These are phyloP conservation scores for Trypanosoma avium DNA, from an alignment of 208 protist species.

Conservation along the genomic window DNA sequence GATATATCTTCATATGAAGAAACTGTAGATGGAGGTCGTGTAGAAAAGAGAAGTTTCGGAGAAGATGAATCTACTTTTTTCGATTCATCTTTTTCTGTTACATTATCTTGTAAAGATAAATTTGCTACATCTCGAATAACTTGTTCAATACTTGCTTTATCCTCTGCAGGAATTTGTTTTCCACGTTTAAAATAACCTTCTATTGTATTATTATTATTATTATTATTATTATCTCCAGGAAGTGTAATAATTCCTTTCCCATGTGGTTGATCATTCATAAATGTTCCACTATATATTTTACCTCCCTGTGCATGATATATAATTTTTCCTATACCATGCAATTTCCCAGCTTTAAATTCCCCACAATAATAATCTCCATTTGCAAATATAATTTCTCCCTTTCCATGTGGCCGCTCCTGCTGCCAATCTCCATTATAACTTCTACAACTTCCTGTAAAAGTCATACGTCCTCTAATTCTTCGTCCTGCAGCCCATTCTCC, in stretches of 20 bases:
- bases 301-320: slow-evolving; percentile 34
- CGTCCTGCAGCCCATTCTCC: slow-evolving; percentile 36
- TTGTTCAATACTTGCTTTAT: slow-evolving; percentile 21
- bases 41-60: neutral
- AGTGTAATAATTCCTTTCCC: slow-evolving; percentile 43
- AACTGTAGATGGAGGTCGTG: neutral
- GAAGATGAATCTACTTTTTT: neutral
- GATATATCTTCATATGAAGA: neutral
- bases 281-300: slow-evolving; percentile 56
- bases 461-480: slow-evolving; percentile 42
- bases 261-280: slow-evolving; percentile 53
- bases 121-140: slow-evolving; percentile 24
- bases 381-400: slow-evolving; percentile 47
- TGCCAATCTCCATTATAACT: slow-evolving; percentile 53
- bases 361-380: slow-evolving; percentile 67
- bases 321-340: slow-evolving; percentile 47
- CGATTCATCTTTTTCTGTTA: neutral
- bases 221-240: no score
- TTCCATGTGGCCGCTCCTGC: slow-evolving; percentile 48
- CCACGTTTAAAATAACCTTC: slow-evolving; percentile 41
- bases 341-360: slow-evolving; percentile 40
- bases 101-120: neutral
- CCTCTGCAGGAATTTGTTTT: slow-evolving; percentile 24
- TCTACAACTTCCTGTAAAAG: slow-evolving; percentile 36
- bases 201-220: slow-evolving; percentile 15